phyloP scores from a whole-genome alignment of 78 protist species.

The Corallochytrium limacisporum region DNA sequence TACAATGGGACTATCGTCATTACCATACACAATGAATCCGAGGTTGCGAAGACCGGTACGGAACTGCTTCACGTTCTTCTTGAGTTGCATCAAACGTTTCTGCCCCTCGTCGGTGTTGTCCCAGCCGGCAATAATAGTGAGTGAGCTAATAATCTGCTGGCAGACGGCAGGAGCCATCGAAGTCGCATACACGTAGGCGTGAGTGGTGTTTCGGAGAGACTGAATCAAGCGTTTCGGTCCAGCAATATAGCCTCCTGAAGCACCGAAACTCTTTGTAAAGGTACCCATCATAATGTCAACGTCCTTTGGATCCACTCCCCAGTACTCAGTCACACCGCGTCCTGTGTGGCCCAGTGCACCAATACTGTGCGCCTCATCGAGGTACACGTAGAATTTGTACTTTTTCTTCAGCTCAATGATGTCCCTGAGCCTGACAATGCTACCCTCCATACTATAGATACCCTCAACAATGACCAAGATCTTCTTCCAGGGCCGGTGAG shows the following conservation, averaged over 20 bases:
- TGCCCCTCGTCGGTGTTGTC: slow-evolving; percentile 9
- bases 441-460: slow-evolving; percentile 96
- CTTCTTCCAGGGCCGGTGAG: slow-evolving; percentile 76
- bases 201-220: not conserved
- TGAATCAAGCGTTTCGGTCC: not conserved
- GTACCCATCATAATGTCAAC: slow-evolving; percentile 99
- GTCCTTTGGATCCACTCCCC: slow-evolving; percentile 43
- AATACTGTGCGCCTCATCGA: slow-evolving; percentile 98
- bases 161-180: slow-evolving; percentile 44
- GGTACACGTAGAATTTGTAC: slow-evolving; percentile 72
- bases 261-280: slow-evolving; percentile 94
- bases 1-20: slow-evolving; percentile 81
- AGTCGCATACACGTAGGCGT: slow-evolving; percentile 39
- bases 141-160: slow-evolving; percentile 27
- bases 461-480: slow-evolving; percentile 92
- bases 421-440: slow-evolving; percentile 46
- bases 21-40: slow-evolving; percentile 68
- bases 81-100: slow-evolving; percentile 37
- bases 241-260: slow-evolving; percentile 92
- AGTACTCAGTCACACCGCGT: slow-evolving; percentile 66
- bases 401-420: slow-evolving; percentile 78
- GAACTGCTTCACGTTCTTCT: slow-evolving; percentile 61
- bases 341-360: slow-evolving; percentile 94
- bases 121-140: slow-evolving; percentile 21
- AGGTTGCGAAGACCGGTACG: slow-evolving; percentile 31